Evolutionary conservation across 2,329 filamentous ascomycete genomes (phyloP).

Genomic region (Penicillium sp.): DNA sequence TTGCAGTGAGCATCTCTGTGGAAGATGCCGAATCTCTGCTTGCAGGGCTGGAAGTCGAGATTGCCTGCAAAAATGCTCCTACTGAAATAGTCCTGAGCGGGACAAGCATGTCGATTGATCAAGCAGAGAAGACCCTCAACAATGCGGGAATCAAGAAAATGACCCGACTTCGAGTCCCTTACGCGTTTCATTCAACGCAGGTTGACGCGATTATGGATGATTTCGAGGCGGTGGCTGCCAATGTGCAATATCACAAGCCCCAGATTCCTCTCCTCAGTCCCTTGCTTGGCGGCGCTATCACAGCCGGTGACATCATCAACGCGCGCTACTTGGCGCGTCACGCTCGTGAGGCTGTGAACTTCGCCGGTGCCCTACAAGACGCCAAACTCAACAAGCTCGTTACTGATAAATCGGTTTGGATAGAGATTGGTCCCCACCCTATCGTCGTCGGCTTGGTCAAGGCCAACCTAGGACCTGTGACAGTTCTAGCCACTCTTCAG

Average conservation of each 20-base stretch:
- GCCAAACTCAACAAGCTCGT: slow-evolving; percentile 56
- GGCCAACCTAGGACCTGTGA: slow-evolving; percentile 53
- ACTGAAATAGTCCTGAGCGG: slow-evolving; percentile 73
- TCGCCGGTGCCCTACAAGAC: slow-evolving; percentile 62
- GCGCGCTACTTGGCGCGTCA: slow-evolving; percentile 67
- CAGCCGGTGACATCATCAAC: slow-evolving; percentile 72
- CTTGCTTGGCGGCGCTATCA: slow-evolving; percentile 67
- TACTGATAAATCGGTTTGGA: slow-evolving; percentile 64
- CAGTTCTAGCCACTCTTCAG: neutral
- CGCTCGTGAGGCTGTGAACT: slow-evolving; percentile 69
- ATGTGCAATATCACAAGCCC: slow-evolving; percentile 60
- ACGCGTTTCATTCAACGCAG: slow-evolving; percentile 49
- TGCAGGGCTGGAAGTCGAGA: slow-evolving; percentile 41
- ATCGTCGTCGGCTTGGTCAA: slow-evolving; percentile 72
- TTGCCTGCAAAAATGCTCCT: slow-evolving; percentile 76
- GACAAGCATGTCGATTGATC: slow-evolving; percentile 60
- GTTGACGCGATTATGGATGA: slow-evolving; percentile 13
- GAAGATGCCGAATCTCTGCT: slow-evolving; percentile 41
- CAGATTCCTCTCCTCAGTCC: slow-evolving; percentile 68
- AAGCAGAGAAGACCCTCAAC: slow-evolving; percentile 53
- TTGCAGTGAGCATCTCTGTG: slow-evolving; percentile 54
- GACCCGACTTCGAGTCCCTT: slow-evolving; percentile 63
- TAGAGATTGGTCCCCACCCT: slow-evolving; percentile 75
- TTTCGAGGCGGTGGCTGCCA: slow-evolving; percentile 11
- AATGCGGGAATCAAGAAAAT: slow-evolving; percentile 58